Evolutionary conservation across 495 filamentous ascomycete species (phyloP).

Genomic region (Penicillium bialowiezense): DNA sequence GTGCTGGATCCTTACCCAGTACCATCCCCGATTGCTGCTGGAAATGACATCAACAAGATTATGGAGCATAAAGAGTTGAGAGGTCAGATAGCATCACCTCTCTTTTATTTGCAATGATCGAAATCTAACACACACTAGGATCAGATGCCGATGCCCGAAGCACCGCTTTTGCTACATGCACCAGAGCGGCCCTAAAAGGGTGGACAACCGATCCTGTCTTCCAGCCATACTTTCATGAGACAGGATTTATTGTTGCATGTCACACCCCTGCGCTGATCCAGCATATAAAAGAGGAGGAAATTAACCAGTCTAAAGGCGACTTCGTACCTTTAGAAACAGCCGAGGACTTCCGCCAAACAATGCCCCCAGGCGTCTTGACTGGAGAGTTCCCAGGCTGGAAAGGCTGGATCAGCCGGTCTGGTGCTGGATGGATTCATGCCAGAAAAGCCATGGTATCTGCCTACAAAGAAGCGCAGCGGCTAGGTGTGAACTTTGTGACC

Average conservation of each 20-base stretch:
- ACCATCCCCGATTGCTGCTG: slow-evolving; percentile 51
- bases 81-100: slow-evolving; percentile 21
- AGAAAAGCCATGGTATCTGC: slow-evolving; percentile 44
- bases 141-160: slow-evolving; percentile 22
- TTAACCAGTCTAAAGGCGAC: slow-evolving; percentile 26
- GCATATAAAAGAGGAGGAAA: slow-evolving; percentile 35
- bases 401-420: slow-evolving; percentile 40
- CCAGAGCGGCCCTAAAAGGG: slow-evolving; percentile 35
- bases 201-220: slow-evolving; percentile 51
- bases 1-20: slow-evolving; percentile 46
- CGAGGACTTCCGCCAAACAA: slow-evolving; percentile 47
- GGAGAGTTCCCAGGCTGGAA: slow-evolving; percentile 51
- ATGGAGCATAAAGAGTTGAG: slow-evolving; percentile 47
- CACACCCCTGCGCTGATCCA: slow-evolving; percentile 31
- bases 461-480: slow-evolving; percentile 36
- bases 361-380: slow-evolving; percentile 50
- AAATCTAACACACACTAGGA: slow-evolving; percentile 5
- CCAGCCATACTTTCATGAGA: slow-evolving; percentile 47
- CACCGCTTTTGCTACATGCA: slow-evolving; percentile 34
- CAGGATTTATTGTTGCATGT: slow-evolving; percentile 45
- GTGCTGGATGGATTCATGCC: slow-evolving; percentile 52
- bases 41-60: slow-evolving; percentile 58
- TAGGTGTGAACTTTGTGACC: slow-evolving; percentile 46
- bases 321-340: slow-evolving; percentile 27
- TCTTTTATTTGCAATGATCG: background rate